Base-by-base conservation (phyloP, 2,329 filamentous ascomycete species). In the Monilinia laxa region DNA sequence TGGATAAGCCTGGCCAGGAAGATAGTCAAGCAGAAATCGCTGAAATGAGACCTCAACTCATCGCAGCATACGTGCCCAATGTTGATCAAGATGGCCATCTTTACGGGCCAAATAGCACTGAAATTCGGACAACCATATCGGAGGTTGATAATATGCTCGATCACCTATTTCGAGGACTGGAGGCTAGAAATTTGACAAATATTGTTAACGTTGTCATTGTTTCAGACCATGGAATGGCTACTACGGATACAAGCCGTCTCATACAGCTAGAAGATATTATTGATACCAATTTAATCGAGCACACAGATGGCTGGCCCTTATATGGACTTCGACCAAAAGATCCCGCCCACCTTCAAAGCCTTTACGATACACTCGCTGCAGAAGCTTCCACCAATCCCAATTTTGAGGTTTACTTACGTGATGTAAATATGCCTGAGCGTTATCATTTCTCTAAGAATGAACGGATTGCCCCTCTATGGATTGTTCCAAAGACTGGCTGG, bases 181-280 rank as follows among this genome's bases (percentile, higher is more conserved):
- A 93, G 69, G 80, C 84, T 57, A 88, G 95, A 59, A 97, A 98
- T 76, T 80, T 99, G 62, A 97, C 93, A 0, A 77, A 89, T 25
- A 90, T 99, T 68, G 92, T 98, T 75, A 99, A 99, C 71, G 85
- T 99, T 10, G 88, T 99, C 45, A 84, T 99, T n/a, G 94, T 99
- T 2, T 97, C 93, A 0, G 95, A 99, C 76, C 95, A 99, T 76
- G 95, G 95, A 62, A 99, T 99, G 95, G 95, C 95, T 1, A 96
- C 93, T 0, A 98, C 95, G 0, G 91, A 93, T 68, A 86, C 85
- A 0, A 83, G 87, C 23, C 86, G 95, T 14, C 81, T 98, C 56
- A 84, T 98, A 35, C 95, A 98, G 78, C 82, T 98, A 2, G 95
- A 99, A 70, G 92, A 97, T 74, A 79, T 98, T 4, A 83, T 98